Percentiles rank a stretch among this genome's conserved stretches.
Conservation (phyloP, 306 rosid genomes). For the Luffa aegyptiaca region DNA sequence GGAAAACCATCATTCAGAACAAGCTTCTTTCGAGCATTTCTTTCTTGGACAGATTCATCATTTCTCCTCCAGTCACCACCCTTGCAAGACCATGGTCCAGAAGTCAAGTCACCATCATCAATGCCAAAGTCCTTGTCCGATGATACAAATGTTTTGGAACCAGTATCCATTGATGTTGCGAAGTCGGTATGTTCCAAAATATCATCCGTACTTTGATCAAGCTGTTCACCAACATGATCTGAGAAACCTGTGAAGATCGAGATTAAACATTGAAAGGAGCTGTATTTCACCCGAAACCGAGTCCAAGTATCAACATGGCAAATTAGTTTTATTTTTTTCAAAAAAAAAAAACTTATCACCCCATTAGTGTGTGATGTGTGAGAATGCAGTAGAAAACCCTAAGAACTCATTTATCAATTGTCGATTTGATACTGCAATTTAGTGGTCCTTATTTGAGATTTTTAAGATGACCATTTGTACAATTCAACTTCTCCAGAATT, state of each 20-base stretch:
- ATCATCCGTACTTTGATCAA: constrained; percentile 36
- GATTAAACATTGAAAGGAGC: neutral
- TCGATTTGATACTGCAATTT: neutral
- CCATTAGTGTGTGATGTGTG: neutral
- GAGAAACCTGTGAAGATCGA: constrained; percentile 45
- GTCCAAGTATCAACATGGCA: neutral
- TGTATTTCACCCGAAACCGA: neutral
- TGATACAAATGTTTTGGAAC: constrained; percentile 25
- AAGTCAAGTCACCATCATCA: constrained; percentile 62
- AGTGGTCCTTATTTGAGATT: neutral
- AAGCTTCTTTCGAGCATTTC: constrained; percentile 62
- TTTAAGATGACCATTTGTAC: neutral
- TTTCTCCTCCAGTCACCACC: constrained; percentile 99
- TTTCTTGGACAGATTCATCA: constrained; percentile 65
- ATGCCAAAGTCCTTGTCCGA: constrained; percentile 51
- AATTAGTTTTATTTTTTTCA: neutral
- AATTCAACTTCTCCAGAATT: neutral
- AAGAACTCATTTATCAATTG: neutral
- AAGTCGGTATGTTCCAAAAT: constrained; percentile 30
- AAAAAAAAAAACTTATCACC: neutral
- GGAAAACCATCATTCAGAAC: constrained; percentile 78
- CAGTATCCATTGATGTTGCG: constrained; percentile 23
- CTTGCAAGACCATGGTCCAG: constrained; percentile 86
- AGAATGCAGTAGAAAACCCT: neutral
- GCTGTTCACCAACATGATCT: constrained; percentile 23